Conservation (phyloP, 352 stramenopile species). For the Globisporangium spiculum region DNA sequence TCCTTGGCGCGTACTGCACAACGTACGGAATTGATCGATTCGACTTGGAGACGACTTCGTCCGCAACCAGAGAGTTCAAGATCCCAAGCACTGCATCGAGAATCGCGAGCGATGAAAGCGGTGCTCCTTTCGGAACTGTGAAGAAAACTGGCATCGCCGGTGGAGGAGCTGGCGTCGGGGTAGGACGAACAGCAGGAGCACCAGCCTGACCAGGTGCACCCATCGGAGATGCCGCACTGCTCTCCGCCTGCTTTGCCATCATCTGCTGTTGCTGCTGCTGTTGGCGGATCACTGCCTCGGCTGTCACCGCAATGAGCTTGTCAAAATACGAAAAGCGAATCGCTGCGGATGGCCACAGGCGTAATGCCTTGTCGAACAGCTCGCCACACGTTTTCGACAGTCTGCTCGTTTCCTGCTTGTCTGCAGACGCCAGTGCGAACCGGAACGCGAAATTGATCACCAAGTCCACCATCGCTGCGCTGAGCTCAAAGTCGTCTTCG, state of each 20-base stretch:
- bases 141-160: conserved; percentile 81
- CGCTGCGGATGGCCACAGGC: conserved; percentile 77
- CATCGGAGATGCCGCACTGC: conserved; percentile 1
- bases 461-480: conserved; percentile 84
- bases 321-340: conserved; percentile 91
- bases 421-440: conserved; percentile 83
- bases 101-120: conserved; percentile 83
- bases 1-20: conserved; percentile 82
- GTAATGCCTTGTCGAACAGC: conserved; percentile 84
- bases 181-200: conserved; percentile 25
- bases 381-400: conserved; percentile 88
- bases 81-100: conserved; percentile 86
- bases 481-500: conserved; percentile 88
- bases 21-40: conserved; percentile 78
- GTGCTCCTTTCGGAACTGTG: conserved; percentile 73
- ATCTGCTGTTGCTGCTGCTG: conserved; percentile 36
- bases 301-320: conserved; percentile 88
- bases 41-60: conserved; percentile 73
- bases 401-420: conserved; percentile 86
- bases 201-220: conserved; percentile 17
- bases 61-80: conserved; percentile 76
- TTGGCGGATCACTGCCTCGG: conserved; percentile 79
- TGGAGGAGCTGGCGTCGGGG: conserved; percentile 17
- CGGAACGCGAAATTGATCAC: conserved; percentile 92
- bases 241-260: conserved; percentile 14